Base-by-base conservation (phyloP, 257 asterid genomes). In the Linaria vulgaris region DNA sequence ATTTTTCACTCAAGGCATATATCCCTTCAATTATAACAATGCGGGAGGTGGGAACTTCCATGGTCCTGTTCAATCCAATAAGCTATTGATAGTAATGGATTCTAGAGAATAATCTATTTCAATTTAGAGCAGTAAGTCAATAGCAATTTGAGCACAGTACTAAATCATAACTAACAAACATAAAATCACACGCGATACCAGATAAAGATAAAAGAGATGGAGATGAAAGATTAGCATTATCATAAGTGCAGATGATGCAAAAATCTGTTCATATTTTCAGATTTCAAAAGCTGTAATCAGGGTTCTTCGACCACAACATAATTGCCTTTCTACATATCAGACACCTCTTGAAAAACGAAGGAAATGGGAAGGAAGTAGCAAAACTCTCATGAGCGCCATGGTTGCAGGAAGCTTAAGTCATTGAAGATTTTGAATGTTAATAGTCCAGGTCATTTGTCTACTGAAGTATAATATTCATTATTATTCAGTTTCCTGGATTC, bases 1-100 rank as follows among this genome's bases (percentile, higher is more conserved):
- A 72, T 66, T 85, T 90, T 49, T 87, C 96, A 30, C 99, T 87
- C 85, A 94, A 77, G 46, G 99, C 99, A 77, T 90, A 94, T 68
- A 94, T 94, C 64, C 99, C 99, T 84, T 94, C 99, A 13, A 94
- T 79, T 8, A 94, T 72, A 31, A 94, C 86, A n/a, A 94, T 76
- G 56, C 95, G 81, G 49, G 99, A 94, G 76, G 87, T 87, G 39
- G 99, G 99, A 70, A 78, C 96, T 73, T 94, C 97, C 58, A 90
- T 45, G 16, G 88, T 85, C 88, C 99, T 92, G 90, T 63, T 38
- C 69, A 72, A 78, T 37, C 30, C 21, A 17, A 54, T 38, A 77
- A 34, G 61, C 41, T 62, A 11, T 49, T 50, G 38, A 61, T 24
- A 43, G 15, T 58, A 62, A 61, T 19, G 25, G 30, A 27, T 57